Conservation (phyloP, 441 rosid species). For the Erodium trifolium region DNA sequence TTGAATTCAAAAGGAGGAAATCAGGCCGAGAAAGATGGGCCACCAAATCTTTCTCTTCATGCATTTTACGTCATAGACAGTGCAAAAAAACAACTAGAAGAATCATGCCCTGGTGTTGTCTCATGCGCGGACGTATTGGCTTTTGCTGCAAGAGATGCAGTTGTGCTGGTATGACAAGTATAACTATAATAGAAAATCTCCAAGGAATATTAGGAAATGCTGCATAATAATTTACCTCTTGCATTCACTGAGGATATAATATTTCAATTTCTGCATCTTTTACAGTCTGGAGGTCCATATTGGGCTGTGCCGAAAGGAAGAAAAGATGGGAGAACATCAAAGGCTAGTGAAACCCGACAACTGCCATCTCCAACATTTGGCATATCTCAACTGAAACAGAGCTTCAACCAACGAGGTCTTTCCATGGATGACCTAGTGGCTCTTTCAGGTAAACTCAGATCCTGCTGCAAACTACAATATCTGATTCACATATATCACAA, state of each 20-base stretch:
- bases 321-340: conserved; percentile 51
- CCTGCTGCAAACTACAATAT: neutral
- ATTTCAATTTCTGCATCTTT: neutral
- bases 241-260: neutral
- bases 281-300: conserved; percentile 53
- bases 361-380: conserved; percentile 47
- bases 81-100: neutral
- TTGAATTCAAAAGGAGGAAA: neutral
- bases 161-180: neutral
- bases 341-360: conserved; percentile 42
- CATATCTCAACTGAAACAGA: conserved; percentile 45
- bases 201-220: neutral
- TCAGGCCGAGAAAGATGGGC: neutral
- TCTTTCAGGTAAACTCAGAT: conserved; percentile 33
- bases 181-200: too few relatives aligned
- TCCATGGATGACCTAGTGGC: conserved; percentile 45
- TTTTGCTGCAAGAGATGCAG: neutral
- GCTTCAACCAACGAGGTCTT: conserved; percentile 55
- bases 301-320: conserved; percentile 64
- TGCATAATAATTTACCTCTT: neutral
- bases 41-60: neutral
- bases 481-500: neutral
- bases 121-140: neutral
- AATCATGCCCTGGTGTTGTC: neutral
- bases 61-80: neutral